Evolutionary conservation across 495 filamentous ascomycete species (phyloP), one percentile per base, ranked within the genome.

Genomic region (Xylaria sp.): DNA sequence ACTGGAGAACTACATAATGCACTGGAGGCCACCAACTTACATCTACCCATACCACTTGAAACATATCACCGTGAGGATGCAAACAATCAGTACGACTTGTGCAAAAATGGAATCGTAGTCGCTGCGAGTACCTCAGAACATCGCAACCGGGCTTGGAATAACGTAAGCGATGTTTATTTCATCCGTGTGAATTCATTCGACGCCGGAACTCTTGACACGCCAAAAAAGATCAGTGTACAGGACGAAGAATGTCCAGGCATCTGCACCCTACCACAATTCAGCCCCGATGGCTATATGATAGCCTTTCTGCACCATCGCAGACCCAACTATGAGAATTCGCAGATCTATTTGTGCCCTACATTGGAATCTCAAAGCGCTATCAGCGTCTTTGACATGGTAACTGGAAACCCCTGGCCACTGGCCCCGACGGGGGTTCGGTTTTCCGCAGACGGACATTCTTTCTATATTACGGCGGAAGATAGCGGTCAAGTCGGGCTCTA

Each of bases 381-480:
- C 41, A 72, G 77, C 44, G 74, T 78, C 40, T 78, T 73, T 46
- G 71, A 69, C 43, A 69, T 69, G 35, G 61, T 75, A 24, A 70
- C 71, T 11, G 71, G 70, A 24, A 58, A 67, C 12, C 35, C 66
- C 5, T 77, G 72, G 71, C 6, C 69, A 5, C 67, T 76, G 29
- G 46, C 67, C 7, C 75, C 76, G 11, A 57, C 8, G 0, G 37
- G 50, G 1, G 70, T 78, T 19, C 40, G 77, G 29, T 80, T 78
- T 55, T 61, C 75, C 9, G 70, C 69, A 2, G 61, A 66, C 43
- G 74, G 68, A 9, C 58, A 73, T 7, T 73, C 63, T 17, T 17
- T 81, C 40, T 73, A 78, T 64, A 61, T 76, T 43, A 67, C 33
- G 1, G 78, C 78, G 6, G 67, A 76, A 33, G 72, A 76, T 41